Conservation (phyloP, 2,329 filamentous ascomycete species). For the Penicillium vulpinum region DNA sequence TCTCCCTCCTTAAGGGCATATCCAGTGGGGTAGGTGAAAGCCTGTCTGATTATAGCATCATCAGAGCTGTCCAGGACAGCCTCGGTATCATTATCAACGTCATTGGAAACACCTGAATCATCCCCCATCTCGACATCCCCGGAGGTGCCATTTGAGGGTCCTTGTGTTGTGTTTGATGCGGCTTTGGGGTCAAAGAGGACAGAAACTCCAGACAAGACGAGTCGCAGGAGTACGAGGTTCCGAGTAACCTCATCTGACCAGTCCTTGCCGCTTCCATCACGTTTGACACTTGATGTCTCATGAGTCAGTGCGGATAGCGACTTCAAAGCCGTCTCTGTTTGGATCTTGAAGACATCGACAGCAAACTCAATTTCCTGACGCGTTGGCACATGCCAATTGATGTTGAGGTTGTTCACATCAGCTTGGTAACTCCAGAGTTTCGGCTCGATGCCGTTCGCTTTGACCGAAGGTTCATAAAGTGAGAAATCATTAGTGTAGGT, state of each 20-base stretch:
- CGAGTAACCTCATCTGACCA: conserved; percentile 97
- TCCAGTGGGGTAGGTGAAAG: conserved; percentile 85
- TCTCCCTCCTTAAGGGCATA: conserved; percentile 70
- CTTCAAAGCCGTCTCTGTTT: conserved; percentile 73
- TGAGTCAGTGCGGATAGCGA: conserved; percentile 78
- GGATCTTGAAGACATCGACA: conserved; percentile 81
- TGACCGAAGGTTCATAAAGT: conserved; percentile 76
- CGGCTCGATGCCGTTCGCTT: conserved; percentile 70
- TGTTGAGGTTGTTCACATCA: conserved; percentile 71
- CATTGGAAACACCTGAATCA: conserved; percentile 35
- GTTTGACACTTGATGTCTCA: conserved; percentile 76
- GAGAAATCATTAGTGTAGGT: conserved; percentile 90
- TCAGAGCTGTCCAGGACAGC: conserved; percentile 58
- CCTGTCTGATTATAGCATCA: conserved; percentile 67
- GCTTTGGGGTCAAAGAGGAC: conserved; percentile 81
- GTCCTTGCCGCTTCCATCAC: conserved; percentile 94
- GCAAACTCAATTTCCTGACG: conserved; percentile 83
- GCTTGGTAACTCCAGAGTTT: conserved; percentile 83
- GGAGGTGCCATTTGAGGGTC: conserved; percentile 41
- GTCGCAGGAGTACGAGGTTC: conserved; percentile 79
- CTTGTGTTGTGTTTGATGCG: conserved; percentile 56
- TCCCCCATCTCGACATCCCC: conserved; percentile 50
- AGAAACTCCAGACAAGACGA: conserved; percentile 89
- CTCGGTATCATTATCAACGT: conserved; percentile 45
- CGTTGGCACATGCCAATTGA: conserved; percentile 87